Evolutionary conservation across 805 yeast species (phyloP), one percentile per base, ranked within the genome.

Genomic region (Hanseniaspora jakobsenii): DNA sequence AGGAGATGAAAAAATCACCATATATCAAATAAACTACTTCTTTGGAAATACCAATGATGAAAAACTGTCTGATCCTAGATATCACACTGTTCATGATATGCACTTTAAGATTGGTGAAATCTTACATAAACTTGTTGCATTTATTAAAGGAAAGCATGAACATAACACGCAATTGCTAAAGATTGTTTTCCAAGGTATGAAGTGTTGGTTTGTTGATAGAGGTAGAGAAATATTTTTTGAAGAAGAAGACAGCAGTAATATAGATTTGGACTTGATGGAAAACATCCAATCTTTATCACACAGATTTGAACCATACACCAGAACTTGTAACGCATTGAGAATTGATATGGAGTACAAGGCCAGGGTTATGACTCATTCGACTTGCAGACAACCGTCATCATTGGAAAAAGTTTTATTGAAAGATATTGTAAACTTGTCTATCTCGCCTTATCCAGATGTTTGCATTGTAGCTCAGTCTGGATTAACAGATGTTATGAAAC

Each of bases 171-270:
- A 73, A 10, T 56, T 81, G 5, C 71, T 78, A 55, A 75, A 75
- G 49, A 72, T 75, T 36, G 67, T 79, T 27, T 61, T 85, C 26
- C 73, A 75, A 53, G 77, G 79, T 3, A 56, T 80, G 35, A 75
- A 79, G 49, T 73, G 79, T 6, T 91, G 93, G 84, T 78, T 80
- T 52, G 67, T 80, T 21, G 91, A 85, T 55, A 79, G 80, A 21
- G 94, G 94, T 2, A 70, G 73, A 45, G 93, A 83, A 51, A 64
- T 80, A 10, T 60, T 78, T 1, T 69, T 77, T 39, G 77, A 70
- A 32, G 63, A 70, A 3, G 73, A 76, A 47, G 78, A 75, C 36
- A 72, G 64, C 24, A 58, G 77, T 4, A 63, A 65, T 29, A 65
- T 78, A 27, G 73, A 74, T 37, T 73, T 76, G 48, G 66, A 69